phyloP scores from a whole-genome alignment of 768 basidiomycete genomes.

The Pisolithus microcarpus region DNA sequence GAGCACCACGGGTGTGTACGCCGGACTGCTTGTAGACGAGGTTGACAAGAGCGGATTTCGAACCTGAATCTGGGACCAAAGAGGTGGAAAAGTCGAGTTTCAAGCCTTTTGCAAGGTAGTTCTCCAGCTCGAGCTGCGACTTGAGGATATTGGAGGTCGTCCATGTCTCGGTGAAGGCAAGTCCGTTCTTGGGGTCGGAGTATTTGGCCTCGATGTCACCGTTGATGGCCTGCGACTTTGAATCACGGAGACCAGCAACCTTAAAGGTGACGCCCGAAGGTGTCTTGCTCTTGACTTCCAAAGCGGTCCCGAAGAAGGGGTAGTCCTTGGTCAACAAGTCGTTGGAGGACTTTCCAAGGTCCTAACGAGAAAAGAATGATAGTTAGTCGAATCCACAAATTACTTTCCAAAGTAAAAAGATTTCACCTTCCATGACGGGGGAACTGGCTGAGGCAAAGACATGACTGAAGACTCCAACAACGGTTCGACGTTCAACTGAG shows the following conservation, averaged over 20 bases:
- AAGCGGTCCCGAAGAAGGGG: conserved; percentile 61
- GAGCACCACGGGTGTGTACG: conserved; percentile 81
- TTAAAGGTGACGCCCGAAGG: conserved; percentile 91
- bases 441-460: conserved; percentile 93
- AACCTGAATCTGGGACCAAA: conserved; percentile 79
- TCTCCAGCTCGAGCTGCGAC: conserved; percentile 89
- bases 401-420: background rate
- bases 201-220: conserved; percentile 97
- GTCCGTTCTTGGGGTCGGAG: conserved; percentile 83
- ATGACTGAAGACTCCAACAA: conserved; percentile 39
- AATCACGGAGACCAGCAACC: conserved; percentile 77
- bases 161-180: conserved; percentile 94
- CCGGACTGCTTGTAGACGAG: conserved; percentile 94
- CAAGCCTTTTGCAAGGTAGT: conserved; percentile 94
- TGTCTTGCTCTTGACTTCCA: conserved; percentile 86
- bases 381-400: conserved; percentile 1
- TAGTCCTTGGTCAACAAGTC: conserved; percentile 93
- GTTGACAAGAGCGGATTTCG: conserved; percentile 77
- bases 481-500: conserved; percentile 3
- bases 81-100: conserved; percentile 87
- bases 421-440: conserved; percentile 90
- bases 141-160: conserved; percentile 90
- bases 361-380: conserved; percentile 37
- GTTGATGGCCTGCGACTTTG: conserved; percentile 62
- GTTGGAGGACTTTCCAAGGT: conserved; percentile 94